These are phyloP conservation scores for Euphorbia corollata DNA, from an alignment of 441 rosid species.

Conservation along the genomic window DNA sequence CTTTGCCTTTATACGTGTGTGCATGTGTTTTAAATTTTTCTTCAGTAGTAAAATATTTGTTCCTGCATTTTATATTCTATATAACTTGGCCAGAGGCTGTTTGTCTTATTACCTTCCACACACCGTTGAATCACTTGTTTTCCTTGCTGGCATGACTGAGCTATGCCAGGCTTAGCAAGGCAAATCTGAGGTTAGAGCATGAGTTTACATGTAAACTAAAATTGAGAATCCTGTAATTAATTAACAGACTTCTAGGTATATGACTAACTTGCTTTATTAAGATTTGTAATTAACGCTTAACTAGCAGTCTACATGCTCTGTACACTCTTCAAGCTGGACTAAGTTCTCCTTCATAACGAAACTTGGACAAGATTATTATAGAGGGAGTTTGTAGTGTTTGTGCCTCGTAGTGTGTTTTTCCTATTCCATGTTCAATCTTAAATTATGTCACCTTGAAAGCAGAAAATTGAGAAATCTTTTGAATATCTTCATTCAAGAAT, in stretches of 20 bases:
- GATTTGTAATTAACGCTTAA: background rate
- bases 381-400: too few species aligned
- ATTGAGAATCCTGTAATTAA: background rate
- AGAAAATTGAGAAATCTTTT: background rate
- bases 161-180: background rate
- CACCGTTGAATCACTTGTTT: background rate
- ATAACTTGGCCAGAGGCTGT: conserved; percentile 4
- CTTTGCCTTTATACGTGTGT: background rate
- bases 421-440: background rate
- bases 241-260: background rate
- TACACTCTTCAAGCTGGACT: background rate
- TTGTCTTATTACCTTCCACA: background rate
- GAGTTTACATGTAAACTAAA: background rate
- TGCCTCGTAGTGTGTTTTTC: background rate
- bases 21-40: background rate
- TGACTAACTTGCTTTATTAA: conserved; percentile 3
- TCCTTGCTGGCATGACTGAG: background rate
- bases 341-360: background rate
- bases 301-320: background rate
- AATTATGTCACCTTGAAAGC: background rate
- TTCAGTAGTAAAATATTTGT: conserved; percentile 1
- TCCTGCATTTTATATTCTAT: background rate
- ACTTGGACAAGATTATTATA: background rate
- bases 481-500: background rate
- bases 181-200: background rate